A percentile compares a stretch with the other conserved stretches of the same genome.
These are phyloP conservation scores for Onygenales sp. DNA, from an alignment of 2,329 filamentous ascomycete genomes.

Conservation along the genomic window DNA sequence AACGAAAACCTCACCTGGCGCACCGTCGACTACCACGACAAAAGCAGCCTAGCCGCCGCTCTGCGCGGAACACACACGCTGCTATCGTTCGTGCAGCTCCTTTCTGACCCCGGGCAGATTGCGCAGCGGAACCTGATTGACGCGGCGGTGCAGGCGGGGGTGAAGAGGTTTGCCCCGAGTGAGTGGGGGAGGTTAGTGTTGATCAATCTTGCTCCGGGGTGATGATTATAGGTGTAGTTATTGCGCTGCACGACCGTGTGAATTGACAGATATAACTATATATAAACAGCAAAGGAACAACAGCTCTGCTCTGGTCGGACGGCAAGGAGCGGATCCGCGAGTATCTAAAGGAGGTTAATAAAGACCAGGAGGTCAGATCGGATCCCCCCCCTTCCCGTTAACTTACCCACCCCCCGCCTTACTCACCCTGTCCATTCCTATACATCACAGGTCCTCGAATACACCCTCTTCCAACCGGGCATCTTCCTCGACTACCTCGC, in stretches of 20 bases:
- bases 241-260: background rate
- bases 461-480: constrained; percentile 46
- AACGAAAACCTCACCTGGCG: constrained; percentile 21
- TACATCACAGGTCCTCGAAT: constrained; percentile 41
- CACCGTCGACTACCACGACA: constrained; percentile 37
- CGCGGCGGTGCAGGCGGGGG: constrained; percentile 26
- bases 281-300: constrained; percentile 16
- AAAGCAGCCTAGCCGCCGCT: constrained; percentile 23
- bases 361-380: constrained; percentile 29
- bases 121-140: constrained; percentile 30
- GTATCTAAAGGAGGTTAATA: constrained; percentile 45
- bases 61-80: constrained; percentile 43
- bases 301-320: constrained; percentile 38
- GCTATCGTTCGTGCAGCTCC: constrained; percentile 38
- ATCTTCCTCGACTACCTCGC: constrained; percentile 48
- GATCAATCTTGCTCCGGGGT: too few species aligned
- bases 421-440: background rate
- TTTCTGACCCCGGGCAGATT: constrained; percentile 9
- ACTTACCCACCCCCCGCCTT: background rate
- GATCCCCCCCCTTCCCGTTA: background rate
- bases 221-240: background rate
- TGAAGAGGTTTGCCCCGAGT: constrained; percentile 32
- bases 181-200: constrained; percentile 17
- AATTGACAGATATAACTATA: background rate
- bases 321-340: constrained; percentile 40